Percentiles rank a stretch among this genome's conserved stretches.
Evolutionary conservation across 2,329 filamentous ascomycete species (phyloP).

Genomic region (Capronia epimyces): DNA sequence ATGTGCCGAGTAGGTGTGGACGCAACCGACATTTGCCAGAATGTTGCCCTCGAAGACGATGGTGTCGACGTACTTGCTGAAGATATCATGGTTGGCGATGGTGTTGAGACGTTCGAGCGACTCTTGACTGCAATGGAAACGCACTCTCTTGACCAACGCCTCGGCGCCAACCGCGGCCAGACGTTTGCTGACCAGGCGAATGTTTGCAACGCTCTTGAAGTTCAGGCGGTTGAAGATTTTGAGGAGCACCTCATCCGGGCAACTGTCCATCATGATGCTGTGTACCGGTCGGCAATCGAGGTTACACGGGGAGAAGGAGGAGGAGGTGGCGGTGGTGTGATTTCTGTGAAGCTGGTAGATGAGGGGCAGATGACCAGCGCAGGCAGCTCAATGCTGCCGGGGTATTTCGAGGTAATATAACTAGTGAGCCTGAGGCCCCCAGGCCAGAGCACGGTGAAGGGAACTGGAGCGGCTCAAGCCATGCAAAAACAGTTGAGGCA

Average conservation of each 20-base stretch:
- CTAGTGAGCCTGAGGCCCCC: constrained; percentile 1
- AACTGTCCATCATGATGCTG: constrained; percentile 19
- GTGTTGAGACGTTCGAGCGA: constrained; percentile 24
- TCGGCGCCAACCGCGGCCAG: constrained; percentile 26
- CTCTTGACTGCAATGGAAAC: constrained; percentile 24
- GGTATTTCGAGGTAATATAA: not conserved
- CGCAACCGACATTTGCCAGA: constrained; percentile 23
- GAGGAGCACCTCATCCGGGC: constrained; percentile 27
- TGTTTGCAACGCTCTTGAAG: constrained; percentile 16
- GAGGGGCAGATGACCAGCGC: not conserved
- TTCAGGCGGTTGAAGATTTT: constrained; percentile 22
- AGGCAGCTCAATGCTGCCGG: not conserved
- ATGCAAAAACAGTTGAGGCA: not conserved
- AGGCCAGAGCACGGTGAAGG: not conserved
- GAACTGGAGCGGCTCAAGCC: not conserved
- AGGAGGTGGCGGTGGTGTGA: not conserved
- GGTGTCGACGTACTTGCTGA: constrained; percentile 24
- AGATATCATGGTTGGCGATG: constrained; percentile 20
- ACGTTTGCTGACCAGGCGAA: constrained; percentile 19
- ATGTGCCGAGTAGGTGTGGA: constrained; percentile 25
- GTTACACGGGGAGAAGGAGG: not conserved
- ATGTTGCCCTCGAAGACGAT: constrained; percentile 27
- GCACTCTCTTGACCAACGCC: constrained; percentile 22
- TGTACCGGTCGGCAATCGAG: not conserved
- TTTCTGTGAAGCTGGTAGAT: not conserved